phyloP scores from a whole-genome alignment of 116 monocot species.

The Papilionanthe hybrid region DNA sequence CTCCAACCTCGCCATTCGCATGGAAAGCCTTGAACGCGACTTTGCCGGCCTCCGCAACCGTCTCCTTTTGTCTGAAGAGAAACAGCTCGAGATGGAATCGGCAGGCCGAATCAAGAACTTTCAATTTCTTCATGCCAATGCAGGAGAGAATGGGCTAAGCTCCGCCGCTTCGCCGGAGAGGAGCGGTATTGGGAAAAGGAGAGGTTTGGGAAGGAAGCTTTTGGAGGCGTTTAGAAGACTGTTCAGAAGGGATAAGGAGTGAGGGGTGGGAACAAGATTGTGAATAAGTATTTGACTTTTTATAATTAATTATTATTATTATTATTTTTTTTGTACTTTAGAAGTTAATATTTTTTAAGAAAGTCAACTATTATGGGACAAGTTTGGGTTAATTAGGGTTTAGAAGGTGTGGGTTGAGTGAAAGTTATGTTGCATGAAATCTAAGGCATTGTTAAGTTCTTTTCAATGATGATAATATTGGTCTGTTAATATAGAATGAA shows the following conservation, averaged over 20 bases:
- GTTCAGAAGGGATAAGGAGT: conserved; percentile 21
- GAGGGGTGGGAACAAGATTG: not conserved
- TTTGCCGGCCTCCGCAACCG: conserved; percentile 37
- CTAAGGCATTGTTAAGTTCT: no score
- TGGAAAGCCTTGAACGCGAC: conserved; percentile 65
- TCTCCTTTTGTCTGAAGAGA: conserved; percentile 42
- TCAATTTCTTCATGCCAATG: not conserved
- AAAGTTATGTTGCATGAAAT: no score
- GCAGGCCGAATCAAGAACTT: not conserved
- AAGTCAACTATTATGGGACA: no score
- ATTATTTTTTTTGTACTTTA: no score
- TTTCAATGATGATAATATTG: no score
- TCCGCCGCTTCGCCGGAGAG: not conserved
- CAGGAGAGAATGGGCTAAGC: not conserved
- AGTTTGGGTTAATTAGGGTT: no score
- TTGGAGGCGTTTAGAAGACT: conserved; percentile 49
- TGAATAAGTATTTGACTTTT: no score
- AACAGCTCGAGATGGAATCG: conserved; percentile 9
- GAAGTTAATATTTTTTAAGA: no score
- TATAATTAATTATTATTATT: no score
- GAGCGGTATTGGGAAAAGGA: not conserved
- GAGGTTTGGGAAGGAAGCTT: conserved; percentile 42
- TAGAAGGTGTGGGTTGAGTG: no score
- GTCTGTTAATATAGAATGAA: no score
- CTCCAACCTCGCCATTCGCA: conserved; percentile 40